Evolutionary conservation across 768 basidiomycete genomes (phyloP).

Genomic region (Hortiboletus flavorubellus): DNA sequence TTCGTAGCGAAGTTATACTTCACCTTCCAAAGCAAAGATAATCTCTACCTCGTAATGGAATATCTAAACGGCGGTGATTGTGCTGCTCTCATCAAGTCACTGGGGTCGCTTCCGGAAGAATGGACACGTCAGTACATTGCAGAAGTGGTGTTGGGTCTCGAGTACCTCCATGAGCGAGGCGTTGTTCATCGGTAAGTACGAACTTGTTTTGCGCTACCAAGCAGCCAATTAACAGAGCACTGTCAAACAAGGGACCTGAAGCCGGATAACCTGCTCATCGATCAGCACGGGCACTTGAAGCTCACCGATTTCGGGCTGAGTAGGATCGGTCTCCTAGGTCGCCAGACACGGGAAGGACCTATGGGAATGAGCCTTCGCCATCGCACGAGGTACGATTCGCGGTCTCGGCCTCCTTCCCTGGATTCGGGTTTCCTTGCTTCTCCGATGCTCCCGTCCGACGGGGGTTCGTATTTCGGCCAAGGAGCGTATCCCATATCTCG

Average conservation of each 20-base stretch:
- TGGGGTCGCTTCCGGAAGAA: slow-evolving; percentile 92
- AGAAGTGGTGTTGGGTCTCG: slow-evolving; percentile 91
- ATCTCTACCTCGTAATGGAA: slow-evolving; percentile 98
- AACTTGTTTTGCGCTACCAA: neutral
- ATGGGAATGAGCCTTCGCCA: slow-evolving; percentile 44
- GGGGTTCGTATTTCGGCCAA: slow-evolving; percentile 81
- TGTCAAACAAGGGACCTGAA: slow-evolving; percentile 77
- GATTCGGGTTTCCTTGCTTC: slow-evolving; percentile 79
- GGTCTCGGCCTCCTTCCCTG: slow-evolving; percentile 79
- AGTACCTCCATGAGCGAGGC: slow-evolving; percentile 93
- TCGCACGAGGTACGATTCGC: slow-evolving; percentile 58
- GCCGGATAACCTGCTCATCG: slow-evolving; percentile 97
- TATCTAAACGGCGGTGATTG: slow-evolving; percentile 99
- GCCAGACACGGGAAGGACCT: slow-evolving; percentile 77
- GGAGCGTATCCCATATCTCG: slow-evolving; percentile 59
- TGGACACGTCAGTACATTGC: slow-evolving; percentile 97
- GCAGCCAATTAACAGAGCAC: neutral
- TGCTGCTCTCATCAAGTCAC: slow-evolving; percentile 91
- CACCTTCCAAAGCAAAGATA: slow-evolving; percentile 99
- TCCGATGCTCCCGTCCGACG: slow-evolving; percentile 62
- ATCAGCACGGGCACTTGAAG: slow-evolving; percentile 94
- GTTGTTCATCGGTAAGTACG: slow-evolving; percentile 88
- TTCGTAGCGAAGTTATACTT: slow-evolving; percentile 98
- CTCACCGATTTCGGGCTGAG: slow-evolving; percentile 98
- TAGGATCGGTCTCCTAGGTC: slow-evolving; percentile 94